Evolutionary conservation across 2,329 filamentous ascomycete genomes (phyloP).

Genomic region (Plectosphaerella plurivora): DNA sequence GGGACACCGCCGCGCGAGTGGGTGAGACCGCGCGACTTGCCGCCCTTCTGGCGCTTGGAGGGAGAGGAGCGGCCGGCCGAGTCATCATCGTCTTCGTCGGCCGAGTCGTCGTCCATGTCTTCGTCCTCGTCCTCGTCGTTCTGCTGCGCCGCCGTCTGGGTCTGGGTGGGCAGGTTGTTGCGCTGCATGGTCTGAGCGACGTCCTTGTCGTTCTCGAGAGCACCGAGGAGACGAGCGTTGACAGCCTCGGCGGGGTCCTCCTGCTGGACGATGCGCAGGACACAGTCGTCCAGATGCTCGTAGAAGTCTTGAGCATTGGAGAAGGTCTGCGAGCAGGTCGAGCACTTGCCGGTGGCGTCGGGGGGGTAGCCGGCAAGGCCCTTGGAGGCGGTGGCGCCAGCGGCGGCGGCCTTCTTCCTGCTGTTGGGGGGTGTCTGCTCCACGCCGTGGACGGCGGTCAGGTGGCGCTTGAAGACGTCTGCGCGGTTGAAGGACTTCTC

Average conservation of each 20-base stretch:
- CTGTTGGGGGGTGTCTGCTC: constrained; percentile 92
- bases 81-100: constrained; percentile 47
- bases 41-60: constrained; percentile 51
- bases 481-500: constrained; percentile 96
- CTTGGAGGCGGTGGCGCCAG: constrained; percentile 43
- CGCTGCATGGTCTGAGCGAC: constrained; percentile 60
- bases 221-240: constrained; percentile 62
- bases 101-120: constrained; percentile 48
- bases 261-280: constrained; percentile 67
- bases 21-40: constrained; percentile 69
- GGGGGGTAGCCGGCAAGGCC: constrained; percentile 67
- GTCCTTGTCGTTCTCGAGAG: constrained; percentile 60
- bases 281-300: constrained; percentile 84
- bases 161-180: constrained; percentile 51
- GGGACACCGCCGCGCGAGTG: constrained; percentile 71
- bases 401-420: constrained; percentile 59
- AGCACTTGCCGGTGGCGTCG: constrained; percentile 89
- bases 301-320: constrained; percentile 96
- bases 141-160: constrained; percentile 26
- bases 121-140: constrained; percentile 50
- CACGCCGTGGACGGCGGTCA: constrained; percentile 86
- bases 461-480: constrained; percentile 91
- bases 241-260: constrained; percentile 66
- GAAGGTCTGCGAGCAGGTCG: constrained; percentile 88
- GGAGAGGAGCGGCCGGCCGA: constrained; percentile 42